Percentiles rank a stretch among this genome's conserved stretches.
phyloP scores from a whole-genome alignment of 164 flowering plant genomes.

The Umbilicus rupestris region DNA sequence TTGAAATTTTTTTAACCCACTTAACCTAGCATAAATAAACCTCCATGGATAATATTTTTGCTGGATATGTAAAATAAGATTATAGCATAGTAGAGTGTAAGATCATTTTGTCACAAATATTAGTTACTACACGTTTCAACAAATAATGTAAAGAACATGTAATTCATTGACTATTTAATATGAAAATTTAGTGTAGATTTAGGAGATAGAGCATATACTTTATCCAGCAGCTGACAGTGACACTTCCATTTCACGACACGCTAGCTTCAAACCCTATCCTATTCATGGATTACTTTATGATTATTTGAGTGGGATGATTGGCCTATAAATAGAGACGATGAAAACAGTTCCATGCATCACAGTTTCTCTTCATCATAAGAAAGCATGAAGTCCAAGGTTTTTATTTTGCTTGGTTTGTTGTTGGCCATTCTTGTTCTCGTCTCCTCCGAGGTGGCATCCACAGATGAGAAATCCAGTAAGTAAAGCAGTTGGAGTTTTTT shows the following conservation, averaged over 20 bases:
- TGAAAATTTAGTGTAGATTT: too few relatives aligned
- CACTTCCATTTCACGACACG: constrained; percentile 2
- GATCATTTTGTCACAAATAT: too few relatives aligned
- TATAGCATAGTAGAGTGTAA: too few relatives aligned
- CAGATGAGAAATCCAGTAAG: constrained; percentile 3
- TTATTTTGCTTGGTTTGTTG: background rate
- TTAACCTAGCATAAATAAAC: too few relatives aligned
- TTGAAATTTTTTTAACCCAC: too few relatives aligned
- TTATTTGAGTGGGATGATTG: background rate
- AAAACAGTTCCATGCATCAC: background rate
- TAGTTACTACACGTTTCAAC: too few relatives aligned
- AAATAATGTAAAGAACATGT: too few relatives aligned
- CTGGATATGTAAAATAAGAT: too few relatives aligned
- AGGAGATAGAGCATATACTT: background rate
- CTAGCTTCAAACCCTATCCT: background rate
- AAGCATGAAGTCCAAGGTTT: background rate
- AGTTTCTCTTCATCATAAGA: background rate
- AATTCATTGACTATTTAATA: too few relatives aligned
- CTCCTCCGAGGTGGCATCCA: constrained; percentile 1
- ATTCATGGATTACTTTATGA: background rate
- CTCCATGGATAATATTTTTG: too few relatives aligned
- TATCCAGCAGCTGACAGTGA: background rate
- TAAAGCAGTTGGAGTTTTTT: background rate
- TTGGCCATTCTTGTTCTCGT: constrained; percentile 3
- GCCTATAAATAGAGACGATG: constrained; percentile 1